A percentile compares a stretch with the other conserved stretches of the same genome.
Conservation (phyloP, 305 asterid genomes). For the Fraxinus albicans region DNA sequence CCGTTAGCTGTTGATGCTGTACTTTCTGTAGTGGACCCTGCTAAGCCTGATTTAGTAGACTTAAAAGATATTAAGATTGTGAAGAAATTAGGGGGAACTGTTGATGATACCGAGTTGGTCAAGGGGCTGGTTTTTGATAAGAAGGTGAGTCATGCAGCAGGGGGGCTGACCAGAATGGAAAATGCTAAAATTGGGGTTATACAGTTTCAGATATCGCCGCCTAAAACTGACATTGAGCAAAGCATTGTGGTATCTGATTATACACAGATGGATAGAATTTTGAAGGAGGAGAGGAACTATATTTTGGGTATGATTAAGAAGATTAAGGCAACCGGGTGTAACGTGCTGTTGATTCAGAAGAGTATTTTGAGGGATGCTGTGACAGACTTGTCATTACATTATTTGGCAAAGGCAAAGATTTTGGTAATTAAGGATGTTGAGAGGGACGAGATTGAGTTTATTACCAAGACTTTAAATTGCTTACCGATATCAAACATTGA, state of each 20-base stretch:
- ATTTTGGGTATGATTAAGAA: conserved; percentile 93
- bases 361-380: conserved; percentile 97
- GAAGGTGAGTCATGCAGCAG: conserved; percentile 95
- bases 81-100: conserved; percentile 91
- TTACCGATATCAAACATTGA: conserved; percentile 94
- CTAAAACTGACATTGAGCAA: conserved; percentile 95
- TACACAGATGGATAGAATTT: conserved; percentile 94
- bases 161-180: conserved; percentile 82
- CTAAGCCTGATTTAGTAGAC: conserved; percentile 83
- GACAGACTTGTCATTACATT: conserved; percentile 89
- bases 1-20: conserved; percentile 96
- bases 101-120: conserved; percentile 85
- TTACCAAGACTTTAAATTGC: conserved; percentile 94
- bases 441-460: conserved; percentile 97
- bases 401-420: conserved; percentile 87
- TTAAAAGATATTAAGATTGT: conserved; percentile 83
- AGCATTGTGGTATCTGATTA: conserved; percentile 95
- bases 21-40: conserved; percentile 84
- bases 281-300: conserved; percentile 97
- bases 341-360: conserved; percentile 93
- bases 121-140: conserved; percentile 89
- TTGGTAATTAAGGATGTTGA: conserved; percentile 89
- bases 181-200: conserved; percentile 90
- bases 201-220: conserved; percentile 26
- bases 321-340: conserved; percentile 88